Base-by-base conservation (phyloP, 345 rosid species). In the Bruguiera parviflora region DNA sequence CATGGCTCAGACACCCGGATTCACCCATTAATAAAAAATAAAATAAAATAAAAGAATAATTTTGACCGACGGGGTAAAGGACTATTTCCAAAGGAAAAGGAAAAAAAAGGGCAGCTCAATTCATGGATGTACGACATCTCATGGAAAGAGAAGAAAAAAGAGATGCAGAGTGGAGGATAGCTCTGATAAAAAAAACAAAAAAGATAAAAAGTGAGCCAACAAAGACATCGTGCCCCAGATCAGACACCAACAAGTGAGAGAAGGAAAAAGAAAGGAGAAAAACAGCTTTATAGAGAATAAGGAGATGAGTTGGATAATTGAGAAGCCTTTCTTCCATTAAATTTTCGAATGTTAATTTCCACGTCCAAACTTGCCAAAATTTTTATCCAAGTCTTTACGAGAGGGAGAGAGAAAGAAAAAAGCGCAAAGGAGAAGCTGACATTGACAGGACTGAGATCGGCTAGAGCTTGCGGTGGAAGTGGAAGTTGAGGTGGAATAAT, bases 231-330 rank as follows among this genome's bases (percentile, higher is more conserved):
- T 66, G 71, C 72, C 52, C 37, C 46, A 61, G 11, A 57, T 68
- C 37, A 7, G 37, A 74, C 77, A 33, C 82, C 79, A 85, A 82
- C 79, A 67, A 66, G 53, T 43, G 62, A 76, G 66, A 66, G 69
- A 67, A 67, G 49, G 39, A 63, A 72, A 43, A 56, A 55, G 61
- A 64, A 78, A 73, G 39, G 16, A 64, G 73, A 49, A 72, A 73
- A 67, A 46, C 84, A 83, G 84, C 85, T 83, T 87, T 83, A 71
- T 75, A 70, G 81, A 77, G 87, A 84, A 83, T 80, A 81, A 84
- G 88, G 78, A 68, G 76, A 73, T 61, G 66, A 57, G 29, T 70
- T 78, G 74, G 82, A 84, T 84, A 86, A 86, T 78, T 86, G 82
- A 24, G 62, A 77, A 77, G 75, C 73, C 49, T 60, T 43, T 60